Base-by-base conservation (phyloP, 202 grass and related monocot genomes). In the Dendrocalamus latiflorus region DNA sequence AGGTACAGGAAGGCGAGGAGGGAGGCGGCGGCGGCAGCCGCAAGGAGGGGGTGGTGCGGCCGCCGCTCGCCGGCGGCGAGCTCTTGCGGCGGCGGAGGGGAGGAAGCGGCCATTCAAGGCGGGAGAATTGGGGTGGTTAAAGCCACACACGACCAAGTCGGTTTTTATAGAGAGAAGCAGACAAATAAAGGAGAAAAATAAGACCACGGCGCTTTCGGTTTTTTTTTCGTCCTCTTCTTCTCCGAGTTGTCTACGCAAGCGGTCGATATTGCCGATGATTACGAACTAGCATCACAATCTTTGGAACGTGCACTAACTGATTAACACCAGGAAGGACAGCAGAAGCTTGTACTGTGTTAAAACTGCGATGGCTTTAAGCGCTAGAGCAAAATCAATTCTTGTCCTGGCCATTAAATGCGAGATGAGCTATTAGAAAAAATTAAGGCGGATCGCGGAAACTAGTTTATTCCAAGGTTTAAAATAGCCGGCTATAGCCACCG, bases 1-100 rank as follows among this genome's bases (percentile, higher is more conserved):
- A 99, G 83, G 89, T 99, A 99, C 47, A 99, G 96, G 66, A 87
- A 68, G 48, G 81, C 81, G 45, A 99, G 93, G 65, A 99, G 85
- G 37, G 88, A 79, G n/a, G 88, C 79, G 17, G 93, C 88, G 1
- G 88, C 69, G 0, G 89, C 47, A 1, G 85, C 83, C 18, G 96
- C 82, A 45, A 99, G 73, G 24, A 99, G 89, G 5, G 91, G 91
- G 81, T 93, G 81, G 18, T 86, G 55, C 2, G 68, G 49, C 9
- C 18, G 24, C 0, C 26, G 2, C 15, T 60, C 73, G 25, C 0
- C 86, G 7, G 30, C 41, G 61, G 74, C 47, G 9, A 20, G 49
- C 6, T 51, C 78, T 45, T 65, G 37, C 24, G 34, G 43, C 24
- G 78, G 8, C 0, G 47, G 18, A 54, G 39, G 5, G 43, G 76